Base-by-base conservation (phyloP, 129 eudicot genomes). In the Apium graveolens region DNA sequence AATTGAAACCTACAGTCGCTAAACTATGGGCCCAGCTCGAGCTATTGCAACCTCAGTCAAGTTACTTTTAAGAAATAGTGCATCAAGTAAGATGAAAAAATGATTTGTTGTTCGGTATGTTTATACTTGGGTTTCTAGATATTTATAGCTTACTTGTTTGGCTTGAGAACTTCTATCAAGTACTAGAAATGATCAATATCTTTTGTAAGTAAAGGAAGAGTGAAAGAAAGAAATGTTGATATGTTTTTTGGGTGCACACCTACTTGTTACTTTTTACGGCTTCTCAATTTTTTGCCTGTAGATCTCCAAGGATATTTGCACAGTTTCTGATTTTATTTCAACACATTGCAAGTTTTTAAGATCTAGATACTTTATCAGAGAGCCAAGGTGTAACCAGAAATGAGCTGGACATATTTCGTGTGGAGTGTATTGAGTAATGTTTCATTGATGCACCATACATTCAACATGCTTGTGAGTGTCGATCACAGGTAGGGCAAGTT, bases 1-100 rank as follows among this genome's bases (percentile, higher is more conserved):
- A 48, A 79, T 73, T 95, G 80, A 88, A 88, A 81, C 92, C 96
- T 31, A 74, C 39, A 29, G 89, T 87, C 20, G 98, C 97, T 17
- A 90, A 86, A 83, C 42, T 95, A 26, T 85, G 92, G 86, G 98
- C 94, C 48, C 98, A 90, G 73, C 98, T 95, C 81, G 94, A 92
- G 62, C 84, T 91, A 31, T 83, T 91, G 88, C 98, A 90, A 79
- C 81, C 37, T 79, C 97, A 91, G 41, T 90, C 96, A 66, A 90
- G 86, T 85, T 90, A 91, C 83, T 91, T 95, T 68, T 91, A 88
- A 92, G 75, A 68, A 49, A 34, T 84, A 42, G 18, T 53, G 74
- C 77, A 76, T 42, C 26, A n/a, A 57, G 66, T 2, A 57, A 60
- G 68, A 60, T 57, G 31, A 57, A 57, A 31, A 29, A 12, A 27